phyloP scores from a whole-genome alignment of 192 early-diverging fungal genomes.

The Podila epicladia region DNA sequence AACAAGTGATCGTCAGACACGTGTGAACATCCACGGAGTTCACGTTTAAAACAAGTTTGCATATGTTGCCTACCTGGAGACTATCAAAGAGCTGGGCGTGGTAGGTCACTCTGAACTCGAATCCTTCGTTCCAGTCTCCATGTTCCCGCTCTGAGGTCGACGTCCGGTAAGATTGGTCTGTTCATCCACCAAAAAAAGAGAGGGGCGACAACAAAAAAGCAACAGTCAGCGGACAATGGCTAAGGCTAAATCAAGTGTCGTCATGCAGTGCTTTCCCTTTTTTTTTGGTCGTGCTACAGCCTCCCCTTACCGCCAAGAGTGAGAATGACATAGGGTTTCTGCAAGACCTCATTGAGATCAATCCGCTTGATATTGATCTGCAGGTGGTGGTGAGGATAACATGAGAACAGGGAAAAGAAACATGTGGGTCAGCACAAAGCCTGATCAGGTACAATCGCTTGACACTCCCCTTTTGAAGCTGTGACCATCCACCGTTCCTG shows the following conservation, averaged over 20 bases:
- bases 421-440: not conserved
- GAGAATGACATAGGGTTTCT: conserved; percentile 69
- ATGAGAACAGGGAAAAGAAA: not conserved
- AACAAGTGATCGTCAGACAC: not conserved
- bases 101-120: conserved; percentile 73
- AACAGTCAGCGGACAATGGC: not conserved
- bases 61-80: conserved; percentile 50
- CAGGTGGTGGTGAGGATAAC: conserved; percentile 11
- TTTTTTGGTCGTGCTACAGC: not conserved
- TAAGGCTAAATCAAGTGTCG: not conserved
- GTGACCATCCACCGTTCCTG: not conserved
- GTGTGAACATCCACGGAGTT: too few species aligned
- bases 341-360: conserved; percentile 66
- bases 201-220: not conserved
- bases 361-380: conserved; percentile 70
- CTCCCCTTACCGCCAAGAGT: conserved; percentile 62
- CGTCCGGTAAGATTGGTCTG: conserved; percentile 72
- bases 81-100: conserved; percentile 82
- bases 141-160: conserved; percentile 63
- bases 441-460: not conserved
- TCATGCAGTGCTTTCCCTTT: not conserved
- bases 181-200: too few species aligned
- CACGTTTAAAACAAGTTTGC: not conserved
- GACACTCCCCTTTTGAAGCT: conserved; percentile 44
- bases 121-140: conserved; percentile 78